Conservation (phyloP, 192 early-diverging fungal species). For the Coemansia sp. region DNA sequence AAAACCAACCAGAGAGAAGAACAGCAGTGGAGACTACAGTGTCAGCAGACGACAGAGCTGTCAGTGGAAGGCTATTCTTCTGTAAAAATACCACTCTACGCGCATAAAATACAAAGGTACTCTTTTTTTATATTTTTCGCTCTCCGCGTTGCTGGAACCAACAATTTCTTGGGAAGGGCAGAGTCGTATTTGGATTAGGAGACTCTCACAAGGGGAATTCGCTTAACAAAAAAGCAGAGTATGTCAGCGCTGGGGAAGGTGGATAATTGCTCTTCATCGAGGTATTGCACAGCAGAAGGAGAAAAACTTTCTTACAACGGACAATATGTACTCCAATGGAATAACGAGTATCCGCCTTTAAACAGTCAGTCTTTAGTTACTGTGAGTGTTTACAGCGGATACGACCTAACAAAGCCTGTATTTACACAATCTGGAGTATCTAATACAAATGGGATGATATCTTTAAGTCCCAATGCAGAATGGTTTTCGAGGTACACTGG, state of each 20-base stretch:
- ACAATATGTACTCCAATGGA: constrained; percentile 44
- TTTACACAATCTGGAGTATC: constrained; percentile 12
- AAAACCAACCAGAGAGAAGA: too few relatives aligned
- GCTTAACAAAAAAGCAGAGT: neutral
- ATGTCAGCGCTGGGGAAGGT: constrained; percentile 25
- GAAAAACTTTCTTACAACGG: constrained; percentile 23
- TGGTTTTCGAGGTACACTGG: constrained; percentile 48
- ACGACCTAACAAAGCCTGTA: constrained; percentile 27
- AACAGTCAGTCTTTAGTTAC: constrained; percentile 33
- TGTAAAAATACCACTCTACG: too few relatives aligned
- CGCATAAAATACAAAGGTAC: too few relatives aligned
- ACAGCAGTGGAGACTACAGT: too few relatives aligned
- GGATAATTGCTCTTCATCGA: constrained; percentile 31
- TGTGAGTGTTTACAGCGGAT: constrained; percentile 37
- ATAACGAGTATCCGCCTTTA: constrained; percentile 43
- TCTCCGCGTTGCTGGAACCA: constrained; percentile 4
- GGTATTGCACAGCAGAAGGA: constrained; percentile 30
- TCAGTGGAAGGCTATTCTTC: too few relatives aligned
- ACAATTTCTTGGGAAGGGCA: too few relatives aligned
- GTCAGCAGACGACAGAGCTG: too few relatives aligned
- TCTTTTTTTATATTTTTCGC: constrained; percentile 9
- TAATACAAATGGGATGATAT: constrained; percentile 31
- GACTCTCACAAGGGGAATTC: too few relatives aligned
- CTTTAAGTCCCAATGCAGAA: constrained; percentile 24
- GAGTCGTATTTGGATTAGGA: too few relatives aligned